Conservation (phyloP, 202 grass and related monocot genomes). For the Schoenoplectus tabernaemontani region DNA sequence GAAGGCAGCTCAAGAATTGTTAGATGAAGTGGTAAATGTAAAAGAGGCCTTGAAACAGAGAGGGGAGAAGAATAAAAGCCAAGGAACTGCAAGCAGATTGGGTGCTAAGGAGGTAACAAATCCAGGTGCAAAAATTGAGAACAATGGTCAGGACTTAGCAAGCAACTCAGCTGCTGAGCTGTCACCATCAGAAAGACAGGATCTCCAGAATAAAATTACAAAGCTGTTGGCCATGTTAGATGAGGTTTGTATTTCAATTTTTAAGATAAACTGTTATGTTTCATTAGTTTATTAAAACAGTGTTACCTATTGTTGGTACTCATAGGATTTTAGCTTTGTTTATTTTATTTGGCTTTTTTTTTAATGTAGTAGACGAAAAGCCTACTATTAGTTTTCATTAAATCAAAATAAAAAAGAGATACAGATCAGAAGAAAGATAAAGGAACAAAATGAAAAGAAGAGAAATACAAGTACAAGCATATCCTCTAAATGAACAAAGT, state of each 20-base stretch:
- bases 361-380: too few species aligned
- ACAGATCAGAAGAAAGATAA: too few species aligned
- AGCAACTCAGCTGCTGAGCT: conserved; percentile 46
- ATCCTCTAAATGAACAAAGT: too few species aligned
- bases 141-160: conserved; percentile 36
- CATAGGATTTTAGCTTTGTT: neutral
- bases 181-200: conserved; percentile 69
- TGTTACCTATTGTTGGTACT: neutral
- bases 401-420: too few species aligned
- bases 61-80: conserved; percentile 41
- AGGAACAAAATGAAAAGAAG: too few species aligned
- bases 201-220: conserved; percentile 90
- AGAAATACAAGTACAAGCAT: too few species aligned
- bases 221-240: conserved; percentile 82
- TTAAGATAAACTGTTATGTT: neutral
- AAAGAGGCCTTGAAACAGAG: conserved; percentile 53
- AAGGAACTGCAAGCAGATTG: conserved; percentile 23
- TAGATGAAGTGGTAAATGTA: conserved; percentile 75
- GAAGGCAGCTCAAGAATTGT: conserved; percentile 58
- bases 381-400: too few species aligned
- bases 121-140: conserved; percentile 32
- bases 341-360: neutral
- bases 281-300: neutral
- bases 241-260: conserved; percentile 37
- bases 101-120: conserved; percentile 43